phyloP scores from a whole-genome alignment of 2,329 filamentous ascomycete species.

The Colletotrichum sp. region DNA sequence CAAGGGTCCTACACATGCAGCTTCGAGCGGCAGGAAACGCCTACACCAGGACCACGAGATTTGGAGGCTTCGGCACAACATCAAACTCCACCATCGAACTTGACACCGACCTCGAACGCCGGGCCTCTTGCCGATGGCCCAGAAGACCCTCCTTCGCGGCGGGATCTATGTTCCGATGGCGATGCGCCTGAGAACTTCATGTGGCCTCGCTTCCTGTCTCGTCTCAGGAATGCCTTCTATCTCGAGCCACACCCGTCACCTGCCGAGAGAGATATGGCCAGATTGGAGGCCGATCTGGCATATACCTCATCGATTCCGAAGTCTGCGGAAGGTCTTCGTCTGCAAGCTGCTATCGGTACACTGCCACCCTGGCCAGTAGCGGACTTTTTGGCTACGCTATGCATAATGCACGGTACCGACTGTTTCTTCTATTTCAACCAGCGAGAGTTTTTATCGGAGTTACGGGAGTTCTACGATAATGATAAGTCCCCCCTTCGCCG shows the following conservation, averaged over 20 bases:
- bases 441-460: slow-evolving; percentile 21
- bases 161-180: slow-evolving; percentile 14
- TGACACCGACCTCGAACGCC: not conserved
- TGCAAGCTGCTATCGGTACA: slow-evolving; percentile 24
- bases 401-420: slow-evolving; percentile 27
- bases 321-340: slow-evolving; percentile 21
- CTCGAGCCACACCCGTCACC: slow-evolving; percentile 23
- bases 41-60: not conserved
- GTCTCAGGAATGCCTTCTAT: slow-evolving; percentile 29
- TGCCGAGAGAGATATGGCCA: slow-evolving; percentile 23
- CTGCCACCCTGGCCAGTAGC: slow-evolving; percentile 28
- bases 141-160: not conserved
- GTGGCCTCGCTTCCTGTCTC: slow-evolving; percentile 29
- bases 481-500: slow-evolving; percentile 21
- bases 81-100: slow-evolving; percentile 3
- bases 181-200: slow-evolving; percentile 22
- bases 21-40: slow-evolving; percentile 9
- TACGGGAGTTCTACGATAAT: slow-evolving; percentile 29
- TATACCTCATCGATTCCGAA: slow-evolving; percentile 10
- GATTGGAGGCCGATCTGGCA: slow-evolving; percentile 23
- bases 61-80: not conserved
- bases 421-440: slow-evolving; percentile 33
- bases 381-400: slow-evolving; percentile 28
- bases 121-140: not conserved
- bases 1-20: slow-evolving; percentile 23